Conservation (phyloP, 1,284 basidiomycete genomes). For the Cryptococcus sp. region DNA sequence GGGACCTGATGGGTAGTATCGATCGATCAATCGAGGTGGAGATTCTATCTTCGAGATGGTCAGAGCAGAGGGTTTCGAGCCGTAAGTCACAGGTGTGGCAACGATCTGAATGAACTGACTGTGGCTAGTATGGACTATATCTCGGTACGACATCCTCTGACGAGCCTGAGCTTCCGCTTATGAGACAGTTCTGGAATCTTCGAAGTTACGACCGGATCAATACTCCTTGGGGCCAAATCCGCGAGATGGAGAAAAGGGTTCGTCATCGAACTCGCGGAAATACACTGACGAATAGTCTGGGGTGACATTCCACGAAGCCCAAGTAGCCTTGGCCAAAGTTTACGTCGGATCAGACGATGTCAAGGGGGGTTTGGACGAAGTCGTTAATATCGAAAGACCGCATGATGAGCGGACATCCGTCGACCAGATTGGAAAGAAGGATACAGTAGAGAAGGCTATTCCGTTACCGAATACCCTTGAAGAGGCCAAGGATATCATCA, state of each 20-base stretch:
- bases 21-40: slow-evolving; percentile 82
- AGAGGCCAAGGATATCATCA: slow-evolving; percentile 62
- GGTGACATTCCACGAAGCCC: slow-evolving; percentile 75
- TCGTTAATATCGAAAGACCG: slow-evolving; percentile 45
- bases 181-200: slow-evolving; percentile 87
- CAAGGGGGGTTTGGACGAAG: slow-evolving; percentile 33
- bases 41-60: slow-evolving; percentile 79
- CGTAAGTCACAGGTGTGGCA: slow-evolving; percentile 50
- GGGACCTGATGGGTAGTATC: slow-evolving; percentile 34
- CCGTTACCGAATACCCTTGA: slow-evolving; percentile 59
- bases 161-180: slow-evolving; percentile 26
- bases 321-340: slow-evolving; percentile 77
- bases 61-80: slow-evolving; percentile 71
- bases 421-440: slow-evolving; percentile 49
- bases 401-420: slow-evolving; percentile 59
- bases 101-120: background rate
- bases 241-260: slow-evolving; percentile 60
- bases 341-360: slow-evolving; percentile 61
- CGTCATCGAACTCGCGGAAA: background rate
- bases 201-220: slow-evolving; percentile 89
- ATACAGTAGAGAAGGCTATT: slow-evolving; percentile 41
- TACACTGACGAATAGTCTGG: slow-evolving; percentile 53
- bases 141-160: slow-evolving; percentile 41
- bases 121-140: slow-evolving; percentile 48
- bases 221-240: slow-evolving; percentile 60